phyloP scores from a whole-genome alignment of 148 eudicot genomes.

The Rhododendron henanense region DNA sequence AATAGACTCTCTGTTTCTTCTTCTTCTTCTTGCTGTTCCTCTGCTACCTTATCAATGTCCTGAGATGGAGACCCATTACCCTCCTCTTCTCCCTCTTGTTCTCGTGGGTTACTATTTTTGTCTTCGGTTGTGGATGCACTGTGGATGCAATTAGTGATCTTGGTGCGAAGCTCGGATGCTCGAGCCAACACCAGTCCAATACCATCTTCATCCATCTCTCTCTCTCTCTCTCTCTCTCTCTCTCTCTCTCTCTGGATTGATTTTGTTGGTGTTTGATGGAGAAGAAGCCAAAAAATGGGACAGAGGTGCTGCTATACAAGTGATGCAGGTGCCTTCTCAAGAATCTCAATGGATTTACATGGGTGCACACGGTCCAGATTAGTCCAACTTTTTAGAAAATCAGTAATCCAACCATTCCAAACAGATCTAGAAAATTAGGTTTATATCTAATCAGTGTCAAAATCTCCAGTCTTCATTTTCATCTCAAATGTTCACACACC shows the following conservation, averaged over 20 bases:
- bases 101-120: neutral
- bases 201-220: constrained; percentile 62
- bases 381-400: too few relatives aligned
- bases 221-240: neutral
- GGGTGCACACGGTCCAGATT: too few relatives aligned
- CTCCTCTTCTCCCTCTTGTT: constrained; percentile 3
- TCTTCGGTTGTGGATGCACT: constrained; percentile 16
- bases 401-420: too few relatives aligned
- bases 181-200: constrained; percentile 60
- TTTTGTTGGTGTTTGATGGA: neutral
- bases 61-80: constrained; percentile 3
- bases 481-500: neutral
- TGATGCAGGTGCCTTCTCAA: neutral
- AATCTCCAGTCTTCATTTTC: too few relatives aligned
- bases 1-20: constrained; percentile 42
- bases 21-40: neutral
- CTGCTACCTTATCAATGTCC: neutral
- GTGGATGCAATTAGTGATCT: constrained; percentile 54
- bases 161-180: constrained; percentile 67
- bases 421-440: too few relatives aligned
- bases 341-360: neutral
- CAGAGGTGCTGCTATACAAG: neutral
- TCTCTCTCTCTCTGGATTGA: neutral
- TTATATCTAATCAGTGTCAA: too few relatives aligned
- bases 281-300: neutral